Evolutionary conservation across 2,329 filamentous ascomycete genomes (phyloP).

Genomic region (Paraphoma chrysanthemicola): DNA sequence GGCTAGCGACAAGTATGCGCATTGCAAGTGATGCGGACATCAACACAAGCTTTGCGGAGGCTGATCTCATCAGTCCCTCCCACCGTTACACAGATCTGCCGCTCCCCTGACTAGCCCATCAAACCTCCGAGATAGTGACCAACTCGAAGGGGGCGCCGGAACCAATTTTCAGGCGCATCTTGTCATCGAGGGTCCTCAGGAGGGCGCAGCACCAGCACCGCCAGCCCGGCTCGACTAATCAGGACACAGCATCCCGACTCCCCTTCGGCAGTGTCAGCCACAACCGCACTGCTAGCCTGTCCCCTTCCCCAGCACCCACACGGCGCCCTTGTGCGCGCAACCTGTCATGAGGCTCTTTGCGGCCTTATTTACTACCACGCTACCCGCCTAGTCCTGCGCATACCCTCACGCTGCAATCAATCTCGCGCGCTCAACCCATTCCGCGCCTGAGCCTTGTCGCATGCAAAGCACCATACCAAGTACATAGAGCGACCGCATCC

Average conservation of each 20-base stretch:
- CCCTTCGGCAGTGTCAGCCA: conserved; percentile 30
- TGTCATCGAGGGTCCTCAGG: not conserved
- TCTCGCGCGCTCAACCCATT: not conserved
- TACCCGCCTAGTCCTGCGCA: conserved; percentile 5
- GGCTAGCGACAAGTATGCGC: not conserved
- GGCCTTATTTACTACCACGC: conserved; percentile 29
- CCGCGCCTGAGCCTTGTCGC: not conserved
- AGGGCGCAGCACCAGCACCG: conserved; percentile 16
- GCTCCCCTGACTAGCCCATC: not conserved
- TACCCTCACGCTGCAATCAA: conserved; percentile 2
- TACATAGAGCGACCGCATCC: conserved; percentile 22
- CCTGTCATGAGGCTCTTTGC: conserved; percentile 34
- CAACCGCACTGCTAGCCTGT: conserved; percentile 29
- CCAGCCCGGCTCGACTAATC: conserved; percentile 15
- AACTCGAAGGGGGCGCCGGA: not conserved
- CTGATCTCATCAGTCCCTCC: conserved; percentile 36
- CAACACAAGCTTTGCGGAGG: conserved; percentile 8
- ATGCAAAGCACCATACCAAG: conserved; percentile 8
- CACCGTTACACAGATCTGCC: not conserved
- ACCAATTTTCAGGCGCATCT: not conserved
- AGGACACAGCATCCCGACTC: conserved; percentile 11
- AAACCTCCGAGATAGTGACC: not conserved
- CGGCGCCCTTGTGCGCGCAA: conserved; percentile 7
- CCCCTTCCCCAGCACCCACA: conserved; percentile 6
- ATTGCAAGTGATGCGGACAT: conserved; percentile 5